Percentiles rank a stretch among this genome's conserved stretches.
Conservation (phyloP, 768 basidiomycete genomes). For the Kwoniella sp. region DNA sequence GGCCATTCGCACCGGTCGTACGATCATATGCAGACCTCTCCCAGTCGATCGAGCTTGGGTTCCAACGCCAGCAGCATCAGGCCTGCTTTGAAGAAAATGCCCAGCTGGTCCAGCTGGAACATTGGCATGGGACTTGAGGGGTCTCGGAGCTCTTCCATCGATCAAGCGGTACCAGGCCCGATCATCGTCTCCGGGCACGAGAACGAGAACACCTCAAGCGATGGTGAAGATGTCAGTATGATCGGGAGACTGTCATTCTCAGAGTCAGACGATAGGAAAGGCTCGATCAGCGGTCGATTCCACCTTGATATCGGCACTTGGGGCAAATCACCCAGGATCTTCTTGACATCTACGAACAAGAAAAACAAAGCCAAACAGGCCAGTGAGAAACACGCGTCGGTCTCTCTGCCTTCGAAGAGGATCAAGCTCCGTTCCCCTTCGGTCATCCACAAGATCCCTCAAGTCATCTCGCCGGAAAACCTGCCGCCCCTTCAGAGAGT, state of each 20-base stretch:
- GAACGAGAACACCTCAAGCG: neutral
- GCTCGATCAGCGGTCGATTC: slow-evolving; percentile 1
- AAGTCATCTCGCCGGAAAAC: neutral
- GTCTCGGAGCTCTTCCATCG: neutral
- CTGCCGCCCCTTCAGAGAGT: slow-evolving; percentile 1
- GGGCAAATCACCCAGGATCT: slow-evolving; percentile 11
- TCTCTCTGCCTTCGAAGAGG: neutral
- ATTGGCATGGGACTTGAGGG: slow-evolving; percentile 4
- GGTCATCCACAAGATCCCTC: neutral
- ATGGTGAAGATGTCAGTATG: neutral
- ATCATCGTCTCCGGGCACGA: neutral
- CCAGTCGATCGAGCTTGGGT: neutral
- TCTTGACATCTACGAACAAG: neutral
- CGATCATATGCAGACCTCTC: neutral
- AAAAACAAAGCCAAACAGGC: neutral
- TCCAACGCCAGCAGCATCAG: neutral
- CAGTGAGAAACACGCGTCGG: neutral
- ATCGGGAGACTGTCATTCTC: neutral
- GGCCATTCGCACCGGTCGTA: neutral
- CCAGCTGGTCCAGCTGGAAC: slow-evolving; percentile 22
- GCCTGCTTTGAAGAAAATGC: slow-evolving; percentile 21
- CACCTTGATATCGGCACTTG: slow-evolving; percentile 16
- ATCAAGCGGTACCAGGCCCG: neutral
- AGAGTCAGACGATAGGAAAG: neutral
- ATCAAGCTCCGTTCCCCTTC: neutral